Conservation (phyloP, 2,329 filamentous ascomycete genomes). For the Xylogone sp. region DNA sequence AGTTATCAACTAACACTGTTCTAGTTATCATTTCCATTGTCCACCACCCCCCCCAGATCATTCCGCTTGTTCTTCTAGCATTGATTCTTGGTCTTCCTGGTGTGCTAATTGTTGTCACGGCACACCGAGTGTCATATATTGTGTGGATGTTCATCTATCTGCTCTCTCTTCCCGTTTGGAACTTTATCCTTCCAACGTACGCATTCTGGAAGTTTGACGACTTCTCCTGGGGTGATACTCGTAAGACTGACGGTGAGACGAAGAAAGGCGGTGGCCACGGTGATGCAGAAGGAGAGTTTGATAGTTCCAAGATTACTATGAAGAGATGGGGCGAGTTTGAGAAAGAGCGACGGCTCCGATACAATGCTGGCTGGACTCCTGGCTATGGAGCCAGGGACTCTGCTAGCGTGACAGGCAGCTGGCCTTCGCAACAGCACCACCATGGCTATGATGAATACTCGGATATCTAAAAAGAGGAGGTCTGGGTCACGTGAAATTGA, state of each 20-base stretch:
- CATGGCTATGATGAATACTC: constrained; percentile 20
- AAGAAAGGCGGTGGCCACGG: constrained; percentile 75
- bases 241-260: constrained; percentile 90
- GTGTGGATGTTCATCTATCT: constrained; percentile 98
- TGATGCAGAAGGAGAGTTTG: constrained; percentile 92
- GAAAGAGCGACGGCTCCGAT: constrained; percentile 48
- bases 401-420: constrained; percentile 8
- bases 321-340: constrained; percentile 98
- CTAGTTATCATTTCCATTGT: constrained; percentile 83
- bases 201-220: constrained; percentile 99
- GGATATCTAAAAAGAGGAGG: constrained; percentile 10
- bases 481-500: neutral
- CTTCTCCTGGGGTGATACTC: constrained; percentile 98
- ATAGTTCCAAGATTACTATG: constrained; percentile 99
- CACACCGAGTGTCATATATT: constrained; percentile 88
- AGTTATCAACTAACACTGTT: constrained; percentile 13
- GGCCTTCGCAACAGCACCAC: constrained; percentile 6
- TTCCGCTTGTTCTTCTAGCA: constrained; percentile 82
- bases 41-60: constrained; percentile 71
- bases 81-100: constrained; percentile 93
- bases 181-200: constrained; percentile 90
- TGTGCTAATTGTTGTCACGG: constrained; percentile 86
- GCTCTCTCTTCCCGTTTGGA: constrained; percentile 90
- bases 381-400: constrained; percentile 17
- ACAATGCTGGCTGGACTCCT: constrained; percentile 12